phyloP scores from a whole-genome alignment of 139 green algal genomes.

The Ulvella scutata region DNA sequence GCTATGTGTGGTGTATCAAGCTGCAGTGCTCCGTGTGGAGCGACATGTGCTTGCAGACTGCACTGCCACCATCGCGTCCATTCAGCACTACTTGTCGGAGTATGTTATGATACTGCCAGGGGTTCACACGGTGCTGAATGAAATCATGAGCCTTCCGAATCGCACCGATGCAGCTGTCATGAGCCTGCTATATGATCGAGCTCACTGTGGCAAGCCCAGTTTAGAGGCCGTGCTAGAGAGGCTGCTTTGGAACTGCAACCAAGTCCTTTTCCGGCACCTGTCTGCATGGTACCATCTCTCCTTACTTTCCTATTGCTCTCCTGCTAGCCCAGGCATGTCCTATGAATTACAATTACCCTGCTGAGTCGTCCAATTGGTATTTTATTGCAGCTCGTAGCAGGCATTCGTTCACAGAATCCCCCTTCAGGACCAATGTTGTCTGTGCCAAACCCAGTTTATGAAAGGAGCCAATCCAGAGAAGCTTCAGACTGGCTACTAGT shows the following conservation, averaged over 20 bases:
- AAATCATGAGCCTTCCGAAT: slow-evolving; percentile 10
- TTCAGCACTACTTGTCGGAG: slow-evolving; percentile 46
- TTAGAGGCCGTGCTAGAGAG: slow-evolving; percentile 48
- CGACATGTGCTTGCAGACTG: slow-evolving; percentile 24
- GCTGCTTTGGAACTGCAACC: slow-evolving; percentile 76
- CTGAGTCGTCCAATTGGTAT: background rate
- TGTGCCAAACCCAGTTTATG: too few relatives aligned
- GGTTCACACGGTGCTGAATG: slow-evolving; percentile 36
- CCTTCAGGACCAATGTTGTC: too few relatives aligned
- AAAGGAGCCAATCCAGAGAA: too few relatives aligned
- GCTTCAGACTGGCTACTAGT: too few relatives aligned
- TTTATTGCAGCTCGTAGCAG: background rate
- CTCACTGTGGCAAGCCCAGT: slow-evolving; percentile 40
- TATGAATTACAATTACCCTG: background rate
- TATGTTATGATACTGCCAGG: slow-evolving; percentile 47
- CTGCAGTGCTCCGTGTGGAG: slow-evolving; percentile 47
- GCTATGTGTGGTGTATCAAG: slow-evolving; percentile 62
- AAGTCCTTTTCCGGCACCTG: slow-evolving; percentile 70
- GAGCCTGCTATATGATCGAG: slow-evolving; percentile 22
- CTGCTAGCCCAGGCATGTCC: background rate
- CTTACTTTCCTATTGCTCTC: background rate
- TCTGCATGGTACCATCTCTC: slow-evolving; percentile 41
- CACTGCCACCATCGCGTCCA: slow-evolving; percentile 23
- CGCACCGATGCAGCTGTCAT: slow-evolving; percentile 31
- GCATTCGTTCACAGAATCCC: background rate